These are phyloP conservation scores for Gryganskiella cystojenkinii DNA, from an alignment of 192 early-diverging fungal genomes.

Conservation along the genomic window DNA sequence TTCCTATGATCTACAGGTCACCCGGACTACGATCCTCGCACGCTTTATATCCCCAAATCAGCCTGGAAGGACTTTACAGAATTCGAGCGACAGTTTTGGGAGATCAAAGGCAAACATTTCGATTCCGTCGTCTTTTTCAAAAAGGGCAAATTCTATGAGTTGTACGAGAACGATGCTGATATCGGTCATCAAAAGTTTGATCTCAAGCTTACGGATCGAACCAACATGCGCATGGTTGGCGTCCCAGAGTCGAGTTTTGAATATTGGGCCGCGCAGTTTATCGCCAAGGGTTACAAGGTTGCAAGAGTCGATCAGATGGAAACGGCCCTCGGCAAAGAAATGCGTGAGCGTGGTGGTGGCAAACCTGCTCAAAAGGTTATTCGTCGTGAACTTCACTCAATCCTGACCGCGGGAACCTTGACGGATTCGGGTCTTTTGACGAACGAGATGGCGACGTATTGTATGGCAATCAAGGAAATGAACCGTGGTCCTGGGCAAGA, in stretches of 20 bases:
- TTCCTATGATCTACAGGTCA: conserved; percentile 63
- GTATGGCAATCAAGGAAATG: conserved; percentile 91
- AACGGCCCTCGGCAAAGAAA: conserved; percentile 90
- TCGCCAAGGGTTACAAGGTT: conserved; percentile 93
- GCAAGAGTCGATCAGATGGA: conserved; percentile 99
- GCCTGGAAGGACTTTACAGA: conserved; percentile 91
- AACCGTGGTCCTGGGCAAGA: conserved; percentile 36
- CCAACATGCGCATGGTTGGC: conserved; percentile 99
- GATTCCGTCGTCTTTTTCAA: conserved; percentile 97
- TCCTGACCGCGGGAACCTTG: conserved; percentile 92
- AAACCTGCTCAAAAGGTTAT: conserved; percentile 69
- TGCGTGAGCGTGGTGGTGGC: conserved; percentile 72
- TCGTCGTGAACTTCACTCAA: conserved; percentile 82
- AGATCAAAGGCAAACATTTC: conserved; percentile 95
- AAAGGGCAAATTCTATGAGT: conserved; percentile 98
- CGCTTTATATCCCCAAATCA: conserved; percentile 80
- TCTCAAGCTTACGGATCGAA: conserved; percentile 94
- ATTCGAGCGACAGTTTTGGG: conserved; percentile 99
- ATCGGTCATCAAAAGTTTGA: conserved; percentile 97
- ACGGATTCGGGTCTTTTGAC: conserved; percentile 90
- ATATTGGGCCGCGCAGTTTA: conserved; percentile 95
- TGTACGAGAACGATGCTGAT: conserved; percentile 99
- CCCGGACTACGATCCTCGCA: conserved; percentile 91
- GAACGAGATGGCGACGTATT: conserved; percentile 92
- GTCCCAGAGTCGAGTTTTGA: conserved; percentile 96